Conservation (phyloP, 2,329 filamentous ascomycete species). For the Microdochium bolleyi region DNA sequence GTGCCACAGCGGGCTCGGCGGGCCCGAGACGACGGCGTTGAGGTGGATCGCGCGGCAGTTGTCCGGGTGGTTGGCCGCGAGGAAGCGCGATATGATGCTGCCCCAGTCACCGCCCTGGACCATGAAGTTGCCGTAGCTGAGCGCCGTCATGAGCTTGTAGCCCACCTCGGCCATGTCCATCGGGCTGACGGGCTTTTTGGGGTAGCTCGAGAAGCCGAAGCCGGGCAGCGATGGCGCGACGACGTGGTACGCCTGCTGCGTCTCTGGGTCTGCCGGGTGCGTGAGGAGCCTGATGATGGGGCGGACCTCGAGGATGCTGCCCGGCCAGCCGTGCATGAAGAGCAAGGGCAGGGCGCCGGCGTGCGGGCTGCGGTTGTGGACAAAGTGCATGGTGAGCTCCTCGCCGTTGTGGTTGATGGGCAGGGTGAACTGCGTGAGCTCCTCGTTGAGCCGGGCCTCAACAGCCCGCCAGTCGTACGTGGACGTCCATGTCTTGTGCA, state of each 20-base stretch:
- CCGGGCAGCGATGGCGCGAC: slow-evolving; percentile 24
- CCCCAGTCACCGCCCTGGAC: slow-evolving; percentile 17
- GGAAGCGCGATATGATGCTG: slow-evolving; percentile 14
- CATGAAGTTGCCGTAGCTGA: slow-evolving; percentile 16
- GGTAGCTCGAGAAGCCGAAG: slow-evolving; percentile 23
- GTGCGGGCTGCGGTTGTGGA: slow-evolving; percentile 14
- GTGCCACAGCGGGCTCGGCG: neutral
- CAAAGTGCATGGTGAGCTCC: slow-evolving; percentile 16
- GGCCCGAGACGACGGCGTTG: neutral
- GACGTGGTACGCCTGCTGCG: slow-evolving; percentile 25
- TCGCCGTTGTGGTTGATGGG: neutral
- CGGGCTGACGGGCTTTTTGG: slow-evolving; percentile 14
- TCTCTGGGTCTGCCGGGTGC: slow-evolving; percentile 7
- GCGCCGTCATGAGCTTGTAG: slow-evolving; percentile 21
- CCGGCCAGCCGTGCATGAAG: slow-evolving; percentile 23
- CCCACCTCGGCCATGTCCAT: slow-evolving; percentile 12
- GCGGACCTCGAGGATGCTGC: slow-evolving; percentile 18
- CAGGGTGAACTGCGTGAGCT: neutral
- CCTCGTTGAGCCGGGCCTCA: slow-evolving; percentile 2
- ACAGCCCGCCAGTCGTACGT: slow-evolving; percentile 3
- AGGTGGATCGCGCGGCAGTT: neutral
- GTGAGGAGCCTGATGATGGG: slow-evolving; percentile 18
- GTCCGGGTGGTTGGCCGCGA: slow-evolving; percentile 4
- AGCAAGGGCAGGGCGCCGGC: slow-evolving; percentile 19
- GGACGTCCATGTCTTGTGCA: slow-evolving; percentile 1